A percentile compares a stretch with the other conserved stretches of the same genome.
phyloP scores from a whole-genome alignment of 768 basidiomycete species.

The Podaxis carcinomalis region DNA sequence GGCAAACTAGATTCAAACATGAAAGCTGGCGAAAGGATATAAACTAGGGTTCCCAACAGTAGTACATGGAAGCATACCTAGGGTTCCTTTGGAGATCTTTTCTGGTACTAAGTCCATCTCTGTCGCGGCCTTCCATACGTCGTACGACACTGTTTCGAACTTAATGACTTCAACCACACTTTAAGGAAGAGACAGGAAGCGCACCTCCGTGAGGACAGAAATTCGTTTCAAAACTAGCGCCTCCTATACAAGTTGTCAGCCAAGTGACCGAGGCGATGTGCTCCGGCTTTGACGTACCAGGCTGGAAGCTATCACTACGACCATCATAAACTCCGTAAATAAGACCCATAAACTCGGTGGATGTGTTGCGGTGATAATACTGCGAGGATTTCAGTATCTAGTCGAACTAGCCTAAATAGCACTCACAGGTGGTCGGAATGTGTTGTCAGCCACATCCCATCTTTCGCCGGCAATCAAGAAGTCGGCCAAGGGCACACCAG shows the following conservation, averaged over 20 bases:
- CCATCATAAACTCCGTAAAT: conserved; percentile 63
- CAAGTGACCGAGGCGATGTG: not conserved
- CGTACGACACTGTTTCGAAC: conserved; percentile 45
- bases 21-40: conserved; percentile 29
- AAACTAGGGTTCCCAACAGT: not conserved
- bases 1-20: conserved; percentile 66
- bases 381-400: conserved; percentile 15
- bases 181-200: conserved; percentile 9
- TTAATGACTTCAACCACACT: not conserved
- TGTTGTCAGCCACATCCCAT: conserved; percentile 58
- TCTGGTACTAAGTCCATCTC: conserved; percentile 47
- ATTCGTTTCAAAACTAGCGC: conserved; percentile 58
- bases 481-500: conserved; percentile 54
- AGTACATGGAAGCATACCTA: conserved; percentile 31
- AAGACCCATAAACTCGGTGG: conserved; percentile 63
- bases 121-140: conserved; percentile 54
- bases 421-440: conserved; percentile 58
- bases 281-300: conserved; percentile 29
- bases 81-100: conserved; percentile 48
- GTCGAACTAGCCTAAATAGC: not conserved
- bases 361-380: conserved; percentile 64
- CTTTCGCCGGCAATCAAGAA: conserved; percentile 61
- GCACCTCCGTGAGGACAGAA: conserved; percentile 63
- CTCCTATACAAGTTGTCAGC: conserved; percentile 22
- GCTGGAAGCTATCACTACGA: conserved; percentile 56